A percentile compares a stretch with the other conserved stretches of the same genome.
These are phyloP conservation scores for Globisporangium lucens DNA, from an alignment of 352 stramenopile genomes.

Conservation along the genomic window DNA sequence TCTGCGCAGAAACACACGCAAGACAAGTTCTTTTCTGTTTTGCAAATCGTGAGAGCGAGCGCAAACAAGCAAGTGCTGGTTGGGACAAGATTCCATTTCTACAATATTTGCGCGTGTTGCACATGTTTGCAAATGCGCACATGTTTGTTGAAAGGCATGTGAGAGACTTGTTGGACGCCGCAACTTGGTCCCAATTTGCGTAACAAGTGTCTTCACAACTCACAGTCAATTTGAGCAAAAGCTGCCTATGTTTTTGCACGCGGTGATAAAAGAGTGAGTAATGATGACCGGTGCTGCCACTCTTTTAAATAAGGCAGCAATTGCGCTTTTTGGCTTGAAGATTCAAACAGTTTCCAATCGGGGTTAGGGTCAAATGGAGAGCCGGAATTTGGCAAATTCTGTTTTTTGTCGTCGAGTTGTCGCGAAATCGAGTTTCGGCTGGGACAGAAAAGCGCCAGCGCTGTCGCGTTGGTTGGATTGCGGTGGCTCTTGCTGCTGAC, in stretches of 20 bases:
- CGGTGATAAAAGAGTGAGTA: not conserved
- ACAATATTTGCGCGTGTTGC: not conserved
- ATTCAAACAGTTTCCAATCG: too few relatives aligned
- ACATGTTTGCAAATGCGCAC: not conserved
- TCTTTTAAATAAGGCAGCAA: not conserved
- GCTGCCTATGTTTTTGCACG: not conserved
- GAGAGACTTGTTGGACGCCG: not conserved
- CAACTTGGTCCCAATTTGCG: not conserved
- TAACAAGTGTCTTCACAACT: not conserved
- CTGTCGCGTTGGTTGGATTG: not conserved
- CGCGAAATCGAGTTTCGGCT: slow-evolving; percentile 9
- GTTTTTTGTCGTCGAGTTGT: slow-evolving; percentile 12
- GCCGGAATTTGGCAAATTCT: slow-evolving; percentile 1
- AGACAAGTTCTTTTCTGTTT: not conserved
- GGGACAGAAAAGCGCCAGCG: slow-evolving; percentile 3
- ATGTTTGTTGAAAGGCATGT: not conserved
- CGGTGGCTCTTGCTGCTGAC: not conserved
- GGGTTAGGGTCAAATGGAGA: not conserved
- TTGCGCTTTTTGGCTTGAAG: not conserved
- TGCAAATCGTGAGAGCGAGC: not conserved
- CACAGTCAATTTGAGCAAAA: not conserved
- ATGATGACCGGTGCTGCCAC: not conserved
- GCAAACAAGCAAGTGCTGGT: not conserved
- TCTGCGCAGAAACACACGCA: not conserved
- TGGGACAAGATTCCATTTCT: not conserved